Conservation (phyloP, 441 rosid genomes). For the Croton setiger region DNA sequence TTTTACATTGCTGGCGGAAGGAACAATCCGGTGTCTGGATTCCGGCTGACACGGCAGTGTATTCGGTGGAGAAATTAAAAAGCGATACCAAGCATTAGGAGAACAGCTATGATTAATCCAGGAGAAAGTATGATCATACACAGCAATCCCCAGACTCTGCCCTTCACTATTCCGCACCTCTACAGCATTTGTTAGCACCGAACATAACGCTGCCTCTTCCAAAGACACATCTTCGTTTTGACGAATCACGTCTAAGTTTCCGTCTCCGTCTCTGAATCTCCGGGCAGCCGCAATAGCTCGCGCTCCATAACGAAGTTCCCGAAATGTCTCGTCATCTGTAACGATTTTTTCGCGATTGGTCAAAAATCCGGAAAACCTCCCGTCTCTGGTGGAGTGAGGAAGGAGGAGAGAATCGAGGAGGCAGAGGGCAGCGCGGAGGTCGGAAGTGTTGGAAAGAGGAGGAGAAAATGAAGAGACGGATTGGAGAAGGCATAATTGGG, state of each 20-base stretch:
- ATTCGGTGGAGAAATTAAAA: conserved; percentile 31
- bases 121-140: conserved; percentile 60
- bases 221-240: conserved; percentile 14
- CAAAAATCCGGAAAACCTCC: conserved; percentile 37
- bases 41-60: conserved; percentile 11
- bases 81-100: conserved; percentile 72
- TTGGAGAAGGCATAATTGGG: conserved; percentile 30
- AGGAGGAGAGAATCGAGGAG: conserved; percentile 35
- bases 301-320: conserved; percentile 41
- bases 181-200: conserved; percentile 71
- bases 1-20: conserved; percentile 27
- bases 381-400: neutral
- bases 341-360: conserved; percentile 48
- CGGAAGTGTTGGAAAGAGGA: conserved; percentile 35
- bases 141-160: conserved; percentile 51
- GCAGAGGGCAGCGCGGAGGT: conserved; percentile 56
- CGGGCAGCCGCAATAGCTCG: conserved; percentile 33
- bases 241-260: neutral
- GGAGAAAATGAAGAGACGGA: conserved; percentile 21
- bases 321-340: conserved; percentile 31
- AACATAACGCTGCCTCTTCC: conserved; percentile 44
- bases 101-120: conserved; percentile 92
- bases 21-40: conserved; percentile 26
- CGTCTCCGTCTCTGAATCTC: conserved; percentile 19
- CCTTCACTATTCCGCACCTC: conserved; percentile 67